phyloP scores from a whole-genome alignment of 2,329 filamentous ascomycete species.

The Nothophaeocryptopus gaeumannii region DNA sequence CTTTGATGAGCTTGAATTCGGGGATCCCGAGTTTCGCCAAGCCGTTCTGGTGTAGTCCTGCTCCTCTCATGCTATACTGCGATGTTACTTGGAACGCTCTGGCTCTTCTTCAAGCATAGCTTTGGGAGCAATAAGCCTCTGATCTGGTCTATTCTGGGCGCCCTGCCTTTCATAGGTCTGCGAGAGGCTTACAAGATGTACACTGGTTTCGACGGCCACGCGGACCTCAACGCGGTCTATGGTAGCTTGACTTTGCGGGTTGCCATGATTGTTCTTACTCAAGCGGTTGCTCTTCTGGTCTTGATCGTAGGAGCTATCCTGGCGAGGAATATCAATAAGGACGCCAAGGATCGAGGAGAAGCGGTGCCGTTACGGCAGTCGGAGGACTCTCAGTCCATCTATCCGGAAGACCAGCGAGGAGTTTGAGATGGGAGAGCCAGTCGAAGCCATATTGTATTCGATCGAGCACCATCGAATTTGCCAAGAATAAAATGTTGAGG shows the following conservation, averaged over 20 bases:
- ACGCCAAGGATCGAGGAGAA: neutral
- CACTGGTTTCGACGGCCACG: conserved; percentile 4
- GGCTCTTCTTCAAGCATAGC: conserved; percentile 4
- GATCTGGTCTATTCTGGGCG: conserved; percentile 9
- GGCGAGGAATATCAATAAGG: conserved; percentile 6
- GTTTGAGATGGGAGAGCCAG: too few species aligned
- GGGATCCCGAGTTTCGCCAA: conserved; percentile 1
- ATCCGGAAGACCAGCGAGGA: too few species aligned
- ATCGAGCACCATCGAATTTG: too few species aligned
- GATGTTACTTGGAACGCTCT: conserved; percentile 1
- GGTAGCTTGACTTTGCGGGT: conserved; percentile 5
- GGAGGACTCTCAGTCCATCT: too few species aligned
- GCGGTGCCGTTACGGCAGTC: too few species aligned
- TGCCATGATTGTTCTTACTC: conserved; percentile 4
- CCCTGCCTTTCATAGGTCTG: conserved; percentile 7
- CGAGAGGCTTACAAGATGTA: conserved; percentile 9
- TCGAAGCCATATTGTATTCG: too few species aligned
- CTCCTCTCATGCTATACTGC: conserved; percentile 1
- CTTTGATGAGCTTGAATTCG: neutral
- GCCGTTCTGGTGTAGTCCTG: conserved; percentile 3
- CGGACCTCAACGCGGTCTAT: conserved; percentile 5
- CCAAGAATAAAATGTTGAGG: too few species aligned
- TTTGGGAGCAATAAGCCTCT: conserved; percentile 4
- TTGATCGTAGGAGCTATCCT: conserved; percentile 7
- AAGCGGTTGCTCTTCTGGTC: conserved; percentile 6